Base-by-base conservation (phyloP, 2,329 filamentous ascomycete species). In the Ophiostoma australiae region DNA sequence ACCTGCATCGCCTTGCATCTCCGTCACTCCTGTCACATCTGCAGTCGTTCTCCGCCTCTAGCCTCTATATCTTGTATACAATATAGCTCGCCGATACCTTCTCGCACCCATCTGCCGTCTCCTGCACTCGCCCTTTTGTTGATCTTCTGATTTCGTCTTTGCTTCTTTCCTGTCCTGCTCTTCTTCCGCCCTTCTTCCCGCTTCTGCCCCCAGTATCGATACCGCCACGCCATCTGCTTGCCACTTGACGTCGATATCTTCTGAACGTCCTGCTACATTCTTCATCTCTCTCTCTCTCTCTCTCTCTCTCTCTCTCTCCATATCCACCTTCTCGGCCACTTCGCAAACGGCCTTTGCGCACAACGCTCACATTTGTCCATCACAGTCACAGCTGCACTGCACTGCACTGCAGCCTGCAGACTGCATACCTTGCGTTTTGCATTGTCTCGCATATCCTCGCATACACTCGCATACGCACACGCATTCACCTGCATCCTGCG, bases 401-500 rank as follows among this genome's bases (percentile, higher is more conserved):
- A n/a, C n/a, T 39, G 44, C 44, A 48, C 44, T 48, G 23, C 52
- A 58, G 52, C 52, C 31, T 58, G 52, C 52, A 58, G n/a, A 58
- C 52, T 27, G 23, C 44, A 48, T n/a, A 20, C 6, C 44, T 27
- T n/a, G 33, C 63, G 23, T 66, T 20, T 48, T 20, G 44, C 41
- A 55, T 23, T 4, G n/a, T 10, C 48, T 23, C 20, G 31, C 63
- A 39, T 66, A 23, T 8, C 23, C 31, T n/a, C 33, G 63, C 35
- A 66, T 66, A 39, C 33, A 23, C 33, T 39, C 8, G 33, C 33
- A 39, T 23, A 66, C 35, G 23, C 58, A 63, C 27, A 31, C 15
- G 58, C 61, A 37, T n/a, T 65, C 61, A 20, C 61, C 61, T 66
- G 13, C 15, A 33, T 55, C 52, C 52, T 55, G 52, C 52, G 11